Evolutionary conservation across 495 filamentous ascomycete species (phyloP).

Genomic region (Tuber indicum): DNA sequence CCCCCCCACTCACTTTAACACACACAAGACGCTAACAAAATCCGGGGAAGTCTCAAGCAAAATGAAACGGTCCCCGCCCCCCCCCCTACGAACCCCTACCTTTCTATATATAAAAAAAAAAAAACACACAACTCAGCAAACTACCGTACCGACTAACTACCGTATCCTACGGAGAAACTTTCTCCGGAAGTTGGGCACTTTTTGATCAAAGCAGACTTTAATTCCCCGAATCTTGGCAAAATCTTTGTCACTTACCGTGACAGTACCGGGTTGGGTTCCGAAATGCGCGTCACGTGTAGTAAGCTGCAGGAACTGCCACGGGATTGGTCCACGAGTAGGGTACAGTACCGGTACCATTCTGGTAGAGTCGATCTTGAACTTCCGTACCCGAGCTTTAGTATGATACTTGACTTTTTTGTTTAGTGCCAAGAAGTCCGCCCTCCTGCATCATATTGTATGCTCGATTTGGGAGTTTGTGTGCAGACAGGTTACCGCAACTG

Average conservation of each 20-base stretch:
- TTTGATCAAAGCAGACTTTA: not conserved
- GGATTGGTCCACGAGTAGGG: not conserved
- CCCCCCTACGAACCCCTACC: no score
- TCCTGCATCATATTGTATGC: not conserved
- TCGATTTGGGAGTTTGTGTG: not conserved
- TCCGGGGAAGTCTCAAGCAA: not conserved
- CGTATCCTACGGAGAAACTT: not conserved
- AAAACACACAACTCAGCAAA: not conserved
- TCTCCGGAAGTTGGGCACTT: not conserved
- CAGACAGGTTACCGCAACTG: not conserved
- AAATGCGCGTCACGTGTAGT: not conserved
- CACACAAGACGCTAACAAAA: not conserved
- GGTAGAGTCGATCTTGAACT: not conserved
- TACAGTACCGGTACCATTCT: not conserved
- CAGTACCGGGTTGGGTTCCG: not conserved
- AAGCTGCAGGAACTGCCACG: not conserved
- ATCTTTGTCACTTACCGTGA: no score
- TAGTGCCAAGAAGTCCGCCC: not conserved
- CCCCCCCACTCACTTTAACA: not conserved
- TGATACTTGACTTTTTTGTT: no score
- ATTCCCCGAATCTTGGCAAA: not conserved
- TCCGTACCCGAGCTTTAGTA: not conserved
- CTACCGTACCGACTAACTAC: not conserved
- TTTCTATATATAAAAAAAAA: not conserved
- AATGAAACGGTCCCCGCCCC: no score